Evolutionary conservation across 2,329 filamentous ascomycete species (phyloP), one percentile per base, ranked within the genome.

Genomic region (Colletotrichum spaethianum): DNA sequence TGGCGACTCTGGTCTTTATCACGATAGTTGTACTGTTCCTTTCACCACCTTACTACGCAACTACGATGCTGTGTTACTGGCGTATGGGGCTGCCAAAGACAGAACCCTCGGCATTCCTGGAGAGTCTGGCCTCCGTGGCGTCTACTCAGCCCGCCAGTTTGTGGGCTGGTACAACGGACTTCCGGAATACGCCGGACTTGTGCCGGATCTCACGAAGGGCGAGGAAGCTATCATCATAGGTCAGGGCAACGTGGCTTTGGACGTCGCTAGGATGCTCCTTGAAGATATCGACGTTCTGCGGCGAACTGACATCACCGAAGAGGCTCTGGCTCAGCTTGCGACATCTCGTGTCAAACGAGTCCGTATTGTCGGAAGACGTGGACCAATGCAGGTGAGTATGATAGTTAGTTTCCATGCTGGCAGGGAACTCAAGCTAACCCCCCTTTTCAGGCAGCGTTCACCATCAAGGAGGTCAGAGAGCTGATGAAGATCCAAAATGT

Each of bases 81-180:
- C 96, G 0, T 99, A 99, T 77, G 96, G 96, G 18, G 96, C 96
- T 3, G 93, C 94, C 0, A 90, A 93, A 79, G 96, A 99, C 80
- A 92, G 91, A 74, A 91, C 88, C 67, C 86, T 99, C 0, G 92
- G 90, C 0, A 91, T 99, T 44, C 91, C 93, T 0, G 95, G 96
- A 11, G 96, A 99, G 78, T 88, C 92, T 4, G 81, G 83, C 7
- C 83, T 96, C 8, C 85, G 87, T 33, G 94, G 94, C 3, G 91
- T 98, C 23, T 93, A 95, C 79, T 98, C 95, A 9, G 96, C 96
- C 2, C 90, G 96, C 36, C 93, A 95, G 48, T 98, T 98, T 80
- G 96, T 99, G 1, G 96, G 95, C 23, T 99, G 96, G 96, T 99
- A 99, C 82, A 99, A 99, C 81, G 96, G 96, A 3, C 87, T 98